Percentiles rank a stretch among this genome's conserved stretches.
Evolutionary conservation across 495 filamentous ascomycete genomes (phyloP).

Genomic region (Cercophora samala): DNA sequence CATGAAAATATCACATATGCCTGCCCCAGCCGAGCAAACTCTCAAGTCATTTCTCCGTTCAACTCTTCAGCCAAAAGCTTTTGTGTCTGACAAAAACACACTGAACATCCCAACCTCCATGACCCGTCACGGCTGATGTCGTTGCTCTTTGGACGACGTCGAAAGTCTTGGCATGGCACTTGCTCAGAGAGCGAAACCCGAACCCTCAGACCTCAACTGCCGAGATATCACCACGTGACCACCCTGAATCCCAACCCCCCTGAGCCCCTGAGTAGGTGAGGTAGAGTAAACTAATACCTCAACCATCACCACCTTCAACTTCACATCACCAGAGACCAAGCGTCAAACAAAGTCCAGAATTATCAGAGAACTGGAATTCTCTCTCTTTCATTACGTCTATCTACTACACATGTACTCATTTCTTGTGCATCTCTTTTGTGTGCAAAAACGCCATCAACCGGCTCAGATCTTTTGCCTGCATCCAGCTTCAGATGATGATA

Average conservation of each 20-base stretch:
- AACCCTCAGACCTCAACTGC: not conserved
- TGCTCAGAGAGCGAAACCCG: not conserved
- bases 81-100: not conserved
- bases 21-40: not conserved
- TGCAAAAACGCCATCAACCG: not conserved
- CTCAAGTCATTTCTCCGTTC: not conserved
- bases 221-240: not conserved
- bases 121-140: not conserved
- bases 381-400: constrained; percentile 3
- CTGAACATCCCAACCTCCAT: not conserved
- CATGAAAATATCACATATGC: constrained; percentile 11
- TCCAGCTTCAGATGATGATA: too few species aligned
- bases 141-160: not conserved
- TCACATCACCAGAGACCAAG: not conserved
- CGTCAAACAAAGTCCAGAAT: not conserved
- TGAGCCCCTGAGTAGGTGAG: not conserved
- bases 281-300: too few species aligned
- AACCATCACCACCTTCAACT: not conserved
- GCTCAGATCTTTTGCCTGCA: too few species aligned
- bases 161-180: constrained; percentile 2
- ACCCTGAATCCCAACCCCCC: not conserved
- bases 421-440: not conserved
- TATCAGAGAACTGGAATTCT: not conserved
- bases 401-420: not conserved
- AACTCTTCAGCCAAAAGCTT: not conserved